These are phyloP conservation scores for Aspergillus brunneoviolaceus DNA, from an alignment of 2,329 filamentous ascomycete species.

Conservation along the genomic window DNA sequence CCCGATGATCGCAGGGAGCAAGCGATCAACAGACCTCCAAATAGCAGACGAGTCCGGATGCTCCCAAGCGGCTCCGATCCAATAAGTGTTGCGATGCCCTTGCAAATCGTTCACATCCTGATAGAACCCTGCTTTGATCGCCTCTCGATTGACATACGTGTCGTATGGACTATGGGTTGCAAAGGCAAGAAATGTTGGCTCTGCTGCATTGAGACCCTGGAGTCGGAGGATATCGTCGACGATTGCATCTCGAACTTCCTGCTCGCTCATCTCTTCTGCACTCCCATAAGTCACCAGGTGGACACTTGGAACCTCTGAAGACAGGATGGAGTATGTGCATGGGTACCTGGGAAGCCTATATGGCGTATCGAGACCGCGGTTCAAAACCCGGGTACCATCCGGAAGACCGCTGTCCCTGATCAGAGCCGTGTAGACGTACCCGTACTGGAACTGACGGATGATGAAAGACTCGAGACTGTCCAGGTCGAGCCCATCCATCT, in stretches of 20 bases:
- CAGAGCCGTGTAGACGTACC: conserved; percentile 33
- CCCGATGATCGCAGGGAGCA: background rate
- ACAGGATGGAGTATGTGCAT: conserved; percentile 3
- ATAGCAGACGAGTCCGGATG: conserved; percentile 10
- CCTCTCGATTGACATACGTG: conserved; percentile 28
- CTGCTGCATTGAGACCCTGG: conserved; percentile 1
- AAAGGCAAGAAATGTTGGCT: conserved; percentile 17
- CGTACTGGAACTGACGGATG: conserved; percentile 30
- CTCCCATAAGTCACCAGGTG: conserved; percentile 8
- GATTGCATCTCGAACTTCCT: conserved; percentile 6
- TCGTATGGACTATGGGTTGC: conserved; percentile 28
- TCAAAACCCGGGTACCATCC: conserved; percentile 1
- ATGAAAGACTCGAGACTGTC: conserved; percentile 30
- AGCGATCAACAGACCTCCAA: background rate
- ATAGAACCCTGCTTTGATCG: conserved; percentile 38
- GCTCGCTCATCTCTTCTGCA: conserved; percentile 3
- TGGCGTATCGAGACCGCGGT: conserved; percentile 8
- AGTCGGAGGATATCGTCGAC: conserved; percentile 3
- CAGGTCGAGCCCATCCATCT: conserved; percentile 34
- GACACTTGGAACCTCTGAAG: background rate
- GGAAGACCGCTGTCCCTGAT: conserved; percentile 29
- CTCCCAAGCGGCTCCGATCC: conserved; percentile 33
- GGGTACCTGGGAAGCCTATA: conserved; percentile 13
- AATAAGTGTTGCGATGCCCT: conserved; percentile 39
- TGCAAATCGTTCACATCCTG: conserved; percentile 40